Percentiles rank a stretch among this genome's conserved stretches.
Conservation (phyloP, 2,329 filamentous ascomycete genomes). For the Aaosphaeria arxii region DNA sequence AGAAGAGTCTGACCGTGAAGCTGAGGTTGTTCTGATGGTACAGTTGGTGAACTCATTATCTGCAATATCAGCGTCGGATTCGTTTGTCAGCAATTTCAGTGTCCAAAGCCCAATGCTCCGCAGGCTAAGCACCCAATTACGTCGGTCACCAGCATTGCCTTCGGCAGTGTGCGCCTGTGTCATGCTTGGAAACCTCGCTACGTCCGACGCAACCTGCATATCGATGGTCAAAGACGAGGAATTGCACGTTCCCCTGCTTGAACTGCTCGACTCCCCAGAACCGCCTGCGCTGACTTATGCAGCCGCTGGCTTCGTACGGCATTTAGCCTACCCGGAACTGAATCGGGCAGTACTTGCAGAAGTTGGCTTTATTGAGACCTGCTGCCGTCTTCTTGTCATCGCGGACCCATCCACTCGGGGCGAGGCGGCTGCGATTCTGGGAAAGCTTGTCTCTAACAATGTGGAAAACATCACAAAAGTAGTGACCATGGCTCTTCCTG, state of each 20-base stretch:
- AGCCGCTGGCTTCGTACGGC: conserved; percentile 35
- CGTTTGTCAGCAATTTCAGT: conserved; percentile 25
- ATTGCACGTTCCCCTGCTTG: conserved; percentile 26
- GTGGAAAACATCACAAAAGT: conserved; percentile 28
- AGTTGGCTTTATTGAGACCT: conserved; percentile 29
- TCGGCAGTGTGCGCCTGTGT: conserved; percentile 34
- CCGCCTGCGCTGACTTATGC: conserved; percentile 33
- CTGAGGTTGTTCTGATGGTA: conserved; percentile 23
- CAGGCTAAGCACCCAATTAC: conserved; percentile 23
- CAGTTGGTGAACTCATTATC: conserved; percentile 30
- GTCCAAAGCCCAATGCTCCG: conserved; percentile 24
- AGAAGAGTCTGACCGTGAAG: conserved; percentile 20
- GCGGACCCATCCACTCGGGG: conserved; percentile 31
- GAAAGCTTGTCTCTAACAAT: conserved; percentile 31
- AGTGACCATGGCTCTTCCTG: conserved; percentile 18
- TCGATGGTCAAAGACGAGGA: conserved; percentile 33
- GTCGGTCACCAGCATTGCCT: conserved; percentile 14
- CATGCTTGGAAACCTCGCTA: conserved; percentile 38
- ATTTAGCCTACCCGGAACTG: conserved; percentile 32
- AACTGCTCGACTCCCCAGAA: conserved; percentile 20
- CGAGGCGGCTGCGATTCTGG: conserved; percentile 32
- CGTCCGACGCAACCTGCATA: conserved; percentile 31
- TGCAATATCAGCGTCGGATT: conserved; percentile 32
- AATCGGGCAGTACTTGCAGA: conserved; percentile 29
- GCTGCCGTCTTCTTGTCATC: conserved; percentile 23